A percentile compares a stretch with the other conserved stretches of the same genome.
phyloP scores from a whole-genome alignment of 108 stramenopile genomes.

The Nitzschia putrida region DNA sequence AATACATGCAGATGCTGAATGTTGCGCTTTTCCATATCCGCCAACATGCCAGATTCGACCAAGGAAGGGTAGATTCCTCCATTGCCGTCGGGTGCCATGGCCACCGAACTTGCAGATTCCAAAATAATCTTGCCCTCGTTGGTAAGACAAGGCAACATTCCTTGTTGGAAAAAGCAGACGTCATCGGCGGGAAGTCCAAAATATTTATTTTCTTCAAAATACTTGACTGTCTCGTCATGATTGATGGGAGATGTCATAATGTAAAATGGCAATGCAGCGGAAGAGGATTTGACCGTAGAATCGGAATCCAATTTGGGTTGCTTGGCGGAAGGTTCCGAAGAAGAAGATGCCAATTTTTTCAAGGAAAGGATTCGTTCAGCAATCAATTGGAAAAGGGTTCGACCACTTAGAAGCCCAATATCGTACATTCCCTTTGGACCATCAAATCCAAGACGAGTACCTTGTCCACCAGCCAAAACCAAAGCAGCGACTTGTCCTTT shows the following conservation, averaged over 20 bases:
- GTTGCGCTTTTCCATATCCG: slow-evolving; percentile 77
- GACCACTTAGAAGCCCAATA: slow-evolving; percentile 85
- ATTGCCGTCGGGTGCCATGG: slow-evolving; percentile 91
- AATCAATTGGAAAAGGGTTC: slow-evolving; percentile 85
- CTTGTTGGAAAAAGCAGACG: slow-evolving; percentile 92
- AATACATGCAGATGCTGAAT: slow-evolving; percentile 91
- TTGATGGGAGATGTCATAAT: slow-evolving; percentile 98
- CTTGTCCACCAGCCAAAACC: slow-evolving; percentile 93
- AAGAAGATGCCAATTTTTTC: slow-evolving; percentile 32
- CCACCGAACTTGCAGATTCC: slow-evolving; percentile 59
- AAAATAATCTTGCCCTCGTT: slow-evolving; percentile 91
- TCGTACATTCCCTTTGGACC: slow-evolving; percentile 97
- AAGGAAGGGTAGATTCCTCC: slow-evolving; percentile 97
- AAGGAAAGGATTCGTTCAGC: slow-evolving; percentile 81
- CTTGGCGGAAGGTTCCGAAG: slow-evolving; percentile 1
- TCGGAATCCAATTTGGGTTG: background rate
- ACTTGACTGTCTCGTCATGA: slow-evolving; percentile 78
- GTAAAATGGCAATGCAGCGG: slow-evolving; percentile 74
- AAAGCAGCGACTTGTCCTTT: slow-evolving; percentile 87
- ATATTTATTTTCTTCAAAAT: slow-evolving; percentile 71
- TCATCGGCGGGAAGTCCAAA: slow-evolving; percentile 81
- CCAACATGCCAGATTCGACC: slow-evolving; percentile 72
- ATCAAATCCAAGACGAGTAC: slow-evolving; percentile 92
- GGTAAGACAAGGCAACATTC: slow-evolving; percentile 88
- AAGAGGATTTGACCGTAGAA: too few species aligned